Evolutionary conservation across 2,329 filamentous ascomycete species (phyloP).

Genomic region (Helicocarpus griseus): DNA sequence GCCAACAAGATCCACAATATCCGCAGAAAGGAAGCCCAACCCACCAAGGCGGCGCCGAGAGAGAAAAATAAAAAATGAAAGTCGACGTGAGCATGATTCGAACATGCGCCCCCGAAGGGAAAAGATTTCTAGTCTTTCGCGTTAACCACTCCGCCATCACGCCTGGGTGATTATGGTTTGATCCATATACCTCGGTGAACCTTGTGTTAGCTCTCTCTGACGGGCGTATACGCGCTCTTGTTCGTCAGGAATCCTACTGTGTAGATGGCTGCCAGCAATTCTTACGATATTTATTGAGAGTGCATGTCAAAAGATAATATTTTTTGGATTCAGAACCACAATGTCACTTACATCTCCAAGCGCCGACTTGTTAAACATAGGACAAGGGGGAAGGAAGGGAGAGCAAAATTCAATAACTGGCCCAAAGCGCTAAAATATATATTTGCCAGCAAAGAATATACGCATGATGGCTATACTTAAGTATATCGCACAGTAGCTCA

Average conservation of each 20-base stretch:
- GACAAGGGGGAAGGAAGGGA: neutral
- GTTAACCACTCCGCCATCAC: conserved; percentile 6
- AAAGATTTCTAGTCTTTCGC: conserved; percentile 5
- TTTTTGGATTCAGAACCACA: too few relatives aligned
- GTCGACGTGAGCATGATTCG: conserved; percentile 4
- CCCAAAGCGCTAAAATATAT: neutral
- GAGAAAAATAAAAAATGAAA: neutral
- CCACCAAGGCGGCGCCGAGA: too few relatives aligned
- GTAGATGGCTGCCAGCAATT: too few relatives aligned
- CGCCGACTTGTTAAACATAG: too few relatives aligned
- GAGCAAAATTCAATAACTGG: neutral
- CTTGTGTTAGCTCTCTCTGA: too few relatives aligned
- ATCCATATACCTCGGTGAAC: neutral
- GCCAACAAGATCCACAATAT: neutral
- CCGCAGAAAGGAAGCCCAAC: too few relatives aligned
- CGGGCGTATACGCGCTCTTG: too few relatives aligned
- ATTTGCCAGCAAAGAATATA: neutral
- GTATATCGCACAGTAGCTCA: neutral
- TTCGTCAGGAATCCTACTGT: too few relatives aligned
- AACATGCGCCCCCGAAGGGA: conserved; percentile 5
- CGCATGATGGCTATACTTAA: neutral
- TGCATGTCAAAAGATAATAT: too few relatives aligned
- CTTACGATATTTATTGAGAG: too few relatives aligned
- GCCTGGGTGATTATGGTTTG: neutral
- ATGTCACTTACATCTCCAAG: too few relatives aligned